Evolutionary conservation across 768 basidiomycete species (phyloP).

Genomic region (Tubosaeta sp.): DNA sequence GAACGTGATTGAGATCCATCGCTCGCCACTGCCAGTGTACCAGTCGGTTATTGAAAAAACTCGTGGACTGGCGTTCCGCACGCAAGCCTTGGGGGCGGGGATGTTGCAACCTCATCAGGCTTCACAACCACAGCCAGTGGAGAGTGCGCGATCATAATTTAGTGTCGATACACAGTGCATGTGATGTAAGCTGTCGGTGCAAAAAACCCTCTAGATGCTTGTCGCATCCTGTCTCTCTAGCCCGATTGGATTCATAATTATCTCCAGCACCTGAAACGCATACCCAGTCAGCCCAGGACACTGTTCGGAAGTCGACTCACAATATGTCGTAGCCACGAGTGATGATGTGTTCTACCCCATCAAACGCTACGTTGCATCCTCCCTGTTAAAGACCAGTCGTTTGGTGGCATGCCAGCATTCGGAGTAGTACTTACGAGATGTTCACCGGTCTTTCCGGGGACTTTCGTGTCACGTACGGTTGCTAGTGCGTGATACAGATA

Average conservation of each 20-base stretch:
- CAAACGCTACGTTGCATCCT: constrained; percentile 40
- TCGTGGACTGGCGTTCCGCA: constrained; percentile 84
- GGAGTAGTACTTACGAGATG: constrained; percentile 51
- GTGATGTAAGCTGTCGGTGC: constrained; percentile 5
- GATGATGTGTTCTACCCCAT: constrained; percentile 35
- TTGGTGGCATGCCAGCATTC: not conserved
- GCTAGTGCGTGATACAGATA: constrained; percentile 69
- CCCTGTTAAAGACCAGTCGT: constrained; percentile 24
- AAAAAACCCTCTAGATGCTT: not conserved
- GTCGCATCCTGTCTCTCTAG: not conserved
- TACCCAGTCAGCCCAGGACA: not conserved
- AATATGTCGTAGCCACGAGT: constrained; percentile 41
- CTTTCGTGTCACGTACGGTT: constrained; percentile 43
- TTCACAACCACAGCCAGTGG: constrained; percentile 28
- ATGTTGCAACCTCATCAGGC: constrained; percentile 41
- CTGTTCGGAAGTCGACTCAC: constrained; percentile 25
- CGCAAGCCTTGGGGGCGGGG: constrained; percentile 84
- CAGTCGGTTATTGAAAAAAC: constrained; percentile 96
- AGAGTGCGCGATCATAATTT: constrained; percentile 23
- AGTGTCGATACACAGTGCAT: not conserved
- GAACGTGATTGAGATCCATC: constrained; percentile 96
- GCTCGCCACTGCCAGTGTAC: constrained; percentile 85
- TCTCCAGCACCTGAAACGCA: constrained; percentile 37
- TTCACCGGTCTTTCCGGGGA: constrained; percentile 72
- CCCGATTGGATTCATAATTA: constrained; percentile 1